Conservation (phyloP, 2,329 filamentous ascomycete species). For the Penicillium concentricum region DNA sequence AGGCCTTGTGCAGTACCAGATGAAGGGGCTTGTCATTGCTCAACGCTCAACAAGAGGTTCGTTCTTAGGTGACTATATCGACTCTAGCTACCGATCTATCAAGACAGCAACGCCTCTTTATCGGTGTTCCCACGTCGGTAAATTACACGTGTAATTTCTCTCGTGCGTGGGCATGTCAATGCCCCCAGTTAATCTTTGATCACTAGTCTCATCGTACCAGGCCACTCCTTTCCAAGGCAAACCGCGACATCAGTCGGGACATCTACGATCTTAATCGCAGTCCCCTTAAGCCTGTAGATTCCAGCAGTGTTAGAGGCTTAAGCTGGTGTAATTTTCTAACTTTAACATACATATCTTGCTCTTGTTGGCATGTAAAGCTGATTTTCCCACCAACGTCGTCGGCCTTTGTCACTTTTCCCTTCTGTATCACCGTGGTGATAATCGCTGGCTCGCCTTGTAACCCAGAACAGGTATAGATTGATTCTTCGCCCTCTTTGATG, state of each 20-base stretch:
- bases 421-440: too few relatives aligned
- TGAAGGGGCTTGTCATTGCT: too few relatives aligned
- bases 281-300: not conserved
- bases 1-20: not conserved
- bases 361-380: too few relatives aligned
- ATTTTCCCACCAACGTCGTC: too few relatives aligned
- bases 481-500: too few relatives aligned
- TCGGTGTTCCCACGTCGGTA: too few relatives aligned
- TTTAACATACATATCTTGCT: too few relatives aligned
- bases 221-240: not conserved
- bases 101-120: slow-evolving; percentile 24
- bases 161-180: not conserved
- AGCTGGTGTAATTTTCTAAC: too few relatives aligned
- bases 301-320: not conserved
- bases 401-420: too few relatives aligned
- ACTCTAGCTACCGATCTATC: not conserved
- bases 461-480: too few relatives aligned
- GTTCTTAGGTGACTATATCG: not conserved
- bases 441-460: too few relatives aligned
- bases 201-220: not conserved
- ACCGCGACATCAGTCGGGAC: not conserved
- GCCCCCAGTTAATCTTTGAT: not conserved
- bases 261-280: not conserved
- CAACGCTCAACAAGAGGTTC: too few relatives aligned
- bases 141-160: accelerated